Evolutionary conservation across 176 grass and related monocot species (phyloP).

Genomic region (Tillandsia fasciculata): DNA sequence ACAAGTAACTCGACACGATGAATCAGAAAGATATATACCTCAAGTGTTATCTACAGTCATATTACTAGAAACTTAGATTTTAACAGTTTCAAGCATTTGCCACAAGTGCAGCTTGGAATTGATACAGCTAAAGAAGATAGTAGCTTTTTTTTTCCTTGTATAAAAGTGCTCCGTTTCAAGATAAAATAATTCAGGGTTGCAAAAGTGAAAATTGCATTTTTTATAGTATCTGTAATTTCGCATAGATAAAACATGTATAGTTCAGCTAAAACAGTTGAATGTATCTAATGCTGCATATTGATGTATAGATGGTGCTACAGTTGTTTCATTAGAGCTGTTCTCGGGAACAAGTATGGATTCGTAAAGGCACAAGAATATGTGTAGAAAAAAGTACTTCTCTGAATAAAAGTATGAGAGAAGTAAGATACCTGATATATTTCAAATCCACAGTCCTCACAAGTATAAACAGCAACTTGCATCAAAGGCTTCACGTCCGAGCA

Average conservation of each 20-base stretch:
- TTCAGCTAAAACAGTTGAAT: neutral
- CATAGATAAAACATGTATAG: neutral
- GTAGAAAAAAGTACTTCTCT: neutral
- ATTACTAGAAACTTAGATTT: too few species aligned
- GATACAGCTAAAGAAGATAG: too few species aligned
- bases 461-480: constrained; percentile 99
- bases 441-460: constrained; percentile 95
- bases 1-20: too few species aligned
- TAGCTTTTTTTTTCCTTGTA: too few species aligned
- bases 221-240: too few species aligned
- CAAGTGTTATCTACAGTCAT: too few species aligned
- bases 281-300: neutral
- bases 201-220: too few species aligned
- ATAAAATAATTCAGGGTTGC: too few species aligned
- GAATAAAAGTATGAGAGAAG: constrained; percentile 1
- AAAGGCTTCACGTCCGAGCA: constrained; percentile 95
- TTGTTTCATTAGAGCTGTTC: neutral
- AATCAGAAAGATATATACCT: too few species aligned
- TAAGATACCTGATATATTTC: constrained; percentile 95
- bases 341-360: neutral
- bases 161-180: too few species aligned
- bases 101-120: too few species aligned
- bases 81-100: too few species aligned
- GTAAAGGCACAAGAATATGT: neutral
- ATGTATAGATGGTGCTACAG: neutral